These are phyloP conservation scores for Coemansia sp. DNA, from an alignment of 192 early-diverging fungal genomes.

Conservation along the genomic window DNA sequence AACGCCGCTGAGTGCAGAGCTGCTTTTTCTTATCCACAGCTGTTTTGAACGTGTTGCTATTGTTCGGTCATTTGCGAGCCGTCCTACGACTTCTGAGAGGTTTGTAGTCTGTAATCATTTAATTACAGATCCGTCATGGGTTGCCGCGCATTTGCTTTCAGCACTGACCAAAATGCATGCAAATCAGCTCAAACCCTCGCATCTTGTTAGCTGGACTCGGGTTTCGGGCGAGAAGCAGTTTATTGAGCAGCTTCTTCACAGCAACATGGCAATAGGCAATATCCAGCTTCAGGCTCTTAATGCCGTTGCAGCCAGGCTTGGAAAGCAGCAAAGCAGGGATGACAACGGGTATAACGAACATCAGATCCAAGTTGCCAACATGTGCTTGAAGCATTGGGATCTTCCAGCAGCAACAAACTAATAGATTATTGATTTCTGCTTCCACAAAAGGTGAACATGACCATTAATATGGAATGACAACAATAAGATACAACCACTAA, in stretches of 20 bases:
- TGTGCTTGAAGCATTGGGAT: slow-evolving; percentile 22
- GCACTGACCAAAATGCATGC: slow-evolving; percentile 27
- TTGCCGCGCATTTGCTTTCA: slow-evolving; percentile 19
- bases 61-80: slow-evolving; percentile 25
- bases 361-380: slow-evolving; percentile 22
- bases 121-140: slow-evolving; percentile 12
- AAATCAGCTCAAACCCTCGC: slow-evolving; percentile 27
- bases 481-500: neutral
- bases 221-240: slow-evolving; percentile 27
- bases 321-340: neutral
- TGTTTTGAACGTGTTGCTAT: slow-evolving; percentile 42
- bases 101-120: slow-evolving; percentile 35
- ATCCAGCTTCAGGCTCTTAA: slow-evolving; percentile 18
- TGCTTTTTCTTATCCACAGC: slow-evolving; percentile 30
- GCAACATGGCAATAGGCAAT: slow-evolving; percentile 16
- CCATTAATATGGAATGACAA: neutral
- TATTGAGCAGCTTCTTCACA: slow-evolving; percentile 16
- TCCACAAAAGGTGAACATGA: neutral
- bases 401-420: slow-evolving; percentile 8
- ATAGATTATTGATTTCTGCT: neutral
- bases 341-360: neutral
- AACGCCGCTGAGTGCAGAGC: slow-evolving; percentile 38
- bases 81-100: slow-evolving; percentile 26
- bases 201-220: slow-evolving; percentile 43
- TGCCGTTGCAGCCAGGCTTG: neutral